These are phyloP conservation scores for Laburnicola sp. DNA, from an alignment of 2,329 filamentous ascomycete genomes.

Conservation along the genomic window DNA sequence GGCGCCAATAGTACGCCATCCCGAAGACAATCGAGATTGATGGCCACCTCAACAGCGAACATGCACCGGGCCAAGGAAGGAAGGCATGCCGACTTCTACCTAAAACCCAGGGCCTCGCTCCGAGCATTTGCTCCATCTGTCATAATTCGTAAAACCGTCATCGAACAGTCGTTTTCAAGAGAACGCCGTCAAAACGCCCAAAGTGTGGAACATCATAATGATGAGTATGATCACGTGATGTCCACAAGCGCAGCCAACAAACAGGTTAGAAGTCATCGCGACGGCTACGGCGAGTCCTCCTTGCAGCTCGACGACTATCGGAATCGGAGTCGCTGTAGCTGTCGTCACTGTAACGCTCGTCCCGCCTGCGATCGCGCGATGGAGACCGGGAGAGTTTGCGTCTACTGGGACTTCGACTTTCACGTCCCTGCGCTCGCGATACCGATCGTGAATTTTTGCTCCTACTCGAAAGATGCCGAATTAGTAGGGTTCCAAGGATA, in stretches of 20 bases:
- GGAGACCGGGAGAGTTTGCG: slow-evolving; percentile 18
- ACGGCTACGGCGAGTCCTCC: slow-evolving; percentile 11
- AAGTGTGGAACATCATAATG: neutral
- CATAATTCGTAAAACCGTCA: slow-evolving; percentile 6
- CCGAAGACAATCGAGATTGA: no score
- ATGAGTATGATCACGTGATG: neutral
- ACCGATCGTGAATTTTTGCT: slow-evolving; percentile 16
- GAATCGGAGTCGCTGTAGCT: slow-evolving; percentile 23
- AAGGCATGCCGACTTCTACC: slow-evolving; percentile 1
- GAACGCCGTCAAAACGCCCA: neutral
- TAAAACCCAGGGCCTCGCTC: neutral
- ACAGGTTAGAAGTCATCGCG: slow-evolving; percentile 10
- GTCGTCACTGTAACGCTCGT: slow-evolving; percentile 14
- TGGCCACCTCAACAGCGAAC: no score
- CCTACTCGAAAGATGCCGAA: slow-evolving; percentile 6
- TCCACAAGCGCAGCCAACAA: neutral
- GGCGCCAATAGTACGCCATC: no score
- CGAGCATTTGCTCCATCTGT: slow-evolving; percentile 1
- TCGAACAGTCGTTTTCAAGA: neutral
- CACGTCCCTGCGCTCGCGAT: slow-evolving; percentile 6
- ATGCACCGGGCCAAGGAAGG: neutral
- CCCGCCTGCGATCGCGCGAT: slow-evolving; percentile 16
- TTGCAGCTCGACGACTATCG: slow-evolving; percentile 13
- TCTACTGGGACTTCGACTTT: slow-evolving; percentile 13
- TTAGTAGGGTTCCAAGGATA: slow-evolving; percentile 12